Conservation (phyloP, 768 basidiomycete genomes). For the Hygrophorus pudorinus region DNA sequence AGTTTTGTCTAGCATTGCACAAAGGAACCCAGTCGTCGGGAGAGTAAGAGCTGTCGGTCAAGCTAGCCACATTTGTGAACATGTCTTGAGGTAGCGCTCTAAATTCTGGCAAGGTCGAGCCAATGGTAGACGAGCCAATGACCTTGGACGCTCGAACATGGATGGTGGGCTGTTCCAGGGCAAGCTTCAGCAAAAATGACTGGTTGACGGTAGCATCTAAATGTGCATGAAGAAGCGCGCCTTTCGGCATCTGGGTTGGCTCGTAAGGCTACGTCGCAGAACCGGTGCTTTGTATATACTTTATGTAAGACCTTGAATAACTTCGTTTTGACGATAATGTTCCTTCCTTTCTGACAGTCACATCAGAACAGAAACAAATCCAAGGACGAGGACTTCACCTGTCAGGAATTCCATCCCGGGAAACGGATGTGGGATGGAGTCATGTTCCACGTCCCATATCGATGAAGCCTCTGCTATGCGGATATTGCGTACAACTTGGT, state of each 20-base stretch:
- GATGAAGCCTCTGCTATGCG: conserved; percentile 42
- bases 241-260: conserved; percentile 62
- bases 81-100: conserved; percentile 30
- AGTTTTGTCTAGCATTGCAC: conserved; percentile 40
- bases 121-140: conserved; percentile 32
- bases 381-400: conserved; percentile 24
- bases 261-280: neutral
- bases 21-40: conserved; percentile 47
- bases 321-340: conserved; percentile 48
- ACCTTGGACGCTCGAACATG: conserved; percentile 40
- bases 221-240: conserved; percentile 64
- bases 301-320: conserved; percentile 54
- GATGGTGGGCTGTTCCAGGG: conserved; percentile 46
- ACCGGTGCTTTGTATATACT: conserved; percentile 21
- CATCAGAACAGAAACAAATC: neutral
- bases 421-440: conserved; percentile 50
- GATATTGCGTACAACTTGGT: conserved; percentile 43
- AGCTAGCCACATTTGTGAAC: conserved; percentile 19
- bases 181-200: conserved; percentile 39
- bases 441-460: conserved; percentile 50
- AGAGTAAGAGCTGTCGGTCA: conserved; percentile 36
- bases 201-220: conserved; percentile 65
- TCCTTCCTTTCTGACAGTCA: conserved; percentile 32
- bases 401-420: conserved; percentile 77
- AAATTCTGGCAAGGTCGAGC: conserved; percentile 42